These are phyloP conservation scores for Biscogniauxia sp. DNA, from an alignment of 2,329 filamentous ascomycete species.

Conservation along the genomic window DNA sequence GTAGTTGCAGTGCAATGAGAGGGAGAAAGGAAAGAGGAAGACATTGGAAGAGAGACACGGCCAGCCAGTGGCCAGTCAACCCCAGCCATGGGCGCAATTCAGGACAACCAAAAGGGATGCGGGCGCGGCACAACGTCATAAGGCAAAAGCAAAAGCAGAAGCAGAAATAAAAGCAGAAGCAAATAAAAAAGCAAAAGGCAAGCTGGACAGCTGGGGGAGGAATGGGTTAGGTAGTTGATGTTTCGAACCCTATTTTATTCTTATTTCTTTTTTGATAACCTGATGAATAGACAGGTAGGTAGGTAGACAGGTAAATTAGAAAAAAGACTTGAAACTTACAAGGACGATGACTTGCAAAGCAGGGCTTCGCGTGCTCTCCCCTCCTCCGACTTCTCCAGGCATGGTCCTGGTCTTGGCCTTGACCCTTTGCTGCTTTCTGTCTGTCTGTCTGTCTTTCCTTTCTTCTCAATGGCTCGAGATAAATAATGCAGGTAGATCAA, in stretches of 20 bases:
- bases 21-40: neutral
- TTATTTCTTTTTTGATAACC: neutral
- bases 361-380: constrained; percentile 34
- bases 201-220: too few species aligned
- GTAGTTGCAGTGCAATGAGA: neutral
- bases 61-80: neutral
- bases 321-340: constrained; percentile 49
- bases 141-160: neutral
- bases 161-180: neutral
- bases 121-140: neutral
- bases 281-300: constrained; percentile 14
- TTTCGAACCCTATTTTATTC: too few species aligned
- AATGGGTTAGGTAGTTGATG: too few species aligned
- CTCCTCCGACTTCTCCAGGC: constrained; percentile 15
- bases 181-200: too few species aligned
- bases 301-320: neutral
- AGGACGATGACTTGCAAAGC: constrained; percentile 72
- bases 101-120: neutral
- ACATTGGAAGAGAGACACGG: too few species aligned
- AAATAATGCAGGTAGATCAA: too few species aligned
- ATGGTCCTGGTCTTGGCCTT: constrained; percentile 8
- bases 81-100: neutral
- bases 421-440: neutral
- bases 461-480: too few species aligned
- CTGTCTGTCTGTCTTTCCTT: too few species aligned